These are phyloP conservation scores for Penicillium angulare DNA, from an alignment of 495 filamentous ascomycete genomes.

Conservation along the genomic window DNA sequence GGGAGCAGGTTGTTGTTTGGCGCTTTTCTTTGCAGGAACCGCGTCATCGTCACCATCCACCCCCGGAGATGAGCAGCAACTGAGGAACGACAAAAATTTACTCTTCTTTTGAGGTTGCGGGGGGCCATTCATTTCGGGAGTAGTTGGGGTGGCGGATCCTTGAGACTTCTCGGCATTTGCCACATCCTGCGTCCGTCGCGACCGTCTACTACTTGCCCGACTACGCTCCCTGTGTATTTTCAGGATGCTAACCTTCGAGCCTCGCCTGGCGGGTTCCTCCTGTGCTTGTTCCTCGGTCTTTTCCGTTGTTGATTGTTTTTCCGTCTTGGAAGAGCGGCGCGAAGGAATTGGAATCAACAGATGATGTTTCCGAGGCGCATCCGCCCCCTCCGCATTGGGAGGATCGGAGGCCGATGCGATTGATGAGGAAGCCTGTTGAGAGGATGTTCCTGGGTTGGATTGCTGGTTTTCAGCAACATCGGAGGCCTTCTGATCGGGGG, in stretches of 20 bases:
- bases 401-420: slow-evolving; percentile 13
- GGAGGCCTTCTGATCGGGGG: slow-evolving; percentile 26
- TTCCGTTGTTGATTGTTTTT: slow-evolving; percentile 59
- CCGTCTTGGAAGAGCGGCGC: slow-evolving; percentile 64
- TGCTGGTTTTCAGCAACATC: slow-evolving; percentile 26
- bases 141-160: slow-evolving; percentile 16
- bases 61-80: slow-evolving; percentile 75
- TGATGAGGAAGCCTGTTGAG: slow-evolving; percentile 20
- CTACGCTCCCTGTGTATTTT: slow-evolving; percentile 67
- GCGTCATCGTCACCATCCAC: slow-evolving; percentile 61
- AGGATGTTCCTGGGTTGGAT: slow-evolving; percentile 24
- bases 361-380: slow-evolving; percentile 53
- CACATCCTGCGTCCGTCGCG: slow-evolving; percentile 45
- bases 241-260: slow-evolving; percentile 69
- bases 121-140: slow-evolving; percentile 30
- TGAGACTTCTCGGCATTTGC: slow-evolving; percentile 39
- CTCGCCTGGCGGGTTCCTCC: slow-evolving; percentile 60
- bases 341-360: slow-evolving; percentile 62
- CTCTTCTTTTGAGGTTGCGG: slow-evolving; percentile 58
- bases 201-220: slow-evolving; percentile 60
- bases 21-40: slow-evolving; percentile 66
- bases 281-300: slow-evolving; percentile 63
- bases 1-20: slow-evolving; percentile 50
- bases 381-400: slow-evolving; percentile 14
- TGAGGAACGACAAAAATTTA: slow-evolving; percentile 69